These are phyloP conservation scores for Castanospermum australe DNA, from an alignment of 306 rosid species.

Conservation along the genomic window DNA sequence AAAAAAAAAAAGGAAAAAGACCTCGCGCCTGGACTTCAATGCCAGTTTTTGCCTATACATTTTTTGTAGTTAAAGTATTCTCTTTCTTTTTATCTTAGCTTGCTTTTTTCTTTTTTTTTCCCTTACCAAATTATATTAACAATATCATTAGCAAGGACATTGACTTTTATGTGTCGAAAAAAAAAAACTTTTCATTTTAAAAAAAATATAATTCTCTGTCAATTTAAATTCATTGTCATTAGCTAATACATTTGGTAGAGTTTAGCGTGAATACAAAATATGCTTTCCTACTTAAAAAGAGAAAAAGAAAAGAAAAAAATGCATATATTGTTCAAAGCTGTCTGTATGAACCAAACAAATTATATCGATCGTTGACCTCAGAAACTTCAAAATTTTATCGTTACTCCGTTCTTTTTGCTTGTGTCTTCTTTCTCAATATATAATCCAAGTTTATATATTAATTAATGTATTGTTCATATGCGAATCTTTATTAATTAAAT, in stretches of 20 bases:
- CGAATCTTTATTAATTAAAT: not conserved
- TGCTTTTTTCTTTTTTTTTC: no score
- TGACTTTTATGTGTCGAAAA: no score
- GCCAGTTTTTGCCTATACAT: no score
- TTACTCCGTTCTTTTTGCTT: constrained; percentile 11
- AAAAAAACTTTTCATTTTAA: no score
- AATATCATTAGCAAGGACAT: no score
- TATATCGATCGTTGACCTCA: not conserved
- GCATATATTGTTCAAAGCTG: not conserved
- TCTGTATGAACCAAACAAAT: not conserved
- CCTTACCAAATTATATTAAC: no score
- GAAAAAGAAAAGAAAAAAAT: not conserved
- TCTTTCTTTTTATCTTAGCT: no score
- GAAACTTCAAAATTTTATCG: not conserved
- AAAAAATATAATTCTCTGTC: no score
- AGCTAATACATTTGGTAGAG: not conserved
- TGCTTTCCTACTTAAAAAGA: not conserved
- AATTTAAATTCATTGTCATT: not conserved
- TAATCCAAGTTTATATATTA: not conserved
- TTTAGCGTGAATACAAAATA: not conserved
- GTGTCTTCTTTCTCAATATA: constrained; percentile 15
- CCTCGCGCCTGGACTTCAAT: not conserved
- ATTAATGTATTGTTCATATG: not conserved
- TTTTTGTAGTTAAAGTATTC: no score
- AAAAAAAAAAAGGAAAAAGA: not conserved